Evolutionary conservation across 208 protist genomes (phyloP).

Genomic region (Trypanosoma scelopori): DNA sequence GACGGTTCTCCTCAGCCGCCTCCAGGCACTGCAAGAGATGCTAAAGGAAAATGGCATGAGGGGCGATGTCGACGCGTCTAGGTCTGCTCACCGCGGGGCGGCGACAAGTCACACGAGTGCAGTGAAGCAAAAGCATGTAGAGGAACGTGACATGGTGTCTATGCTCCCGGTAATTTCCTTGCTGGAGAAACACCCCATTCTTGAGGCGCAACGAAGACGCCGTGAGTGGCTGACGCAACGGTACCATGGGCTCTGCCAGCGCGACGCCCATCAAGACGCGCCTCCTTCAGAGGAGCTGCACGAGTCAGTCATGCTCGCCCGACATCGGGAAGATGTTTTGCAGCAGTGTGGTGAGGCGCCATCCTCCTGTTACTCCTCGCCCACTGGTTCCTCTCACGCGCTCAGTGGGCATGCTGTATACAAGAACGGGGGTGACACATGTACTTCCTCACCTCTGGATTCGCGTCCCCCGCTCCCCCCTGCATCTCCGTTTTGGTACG

Average conservation of each 20-base stretch:
- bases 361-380: background rate
- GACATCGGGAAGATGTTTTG: conserved; percentile 10
- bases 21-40: background rate
- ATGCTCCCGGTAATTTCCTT: conserved; percentile 25
- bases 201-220: conserved; percentile 10
- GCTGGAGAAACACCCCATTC: conserved; percentile 33
- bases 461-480: background rate
- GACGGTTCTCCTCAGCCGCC: conserved; percentile 21
- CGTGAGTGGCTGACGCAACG: conserved; percentile 14
- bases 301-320: conserved; percentile 4
- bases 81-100: background rate
- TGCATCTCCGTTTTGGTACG: conserved; percentile 44
- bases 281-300: background rate
- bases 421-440: background rate
- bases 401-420: background rate
- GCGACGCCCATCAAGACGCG: background rate
- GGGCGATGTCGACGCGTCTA: background rate
- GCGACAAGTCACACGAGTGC: background rate
- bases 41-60: background rate
- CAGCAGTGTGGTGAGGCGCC: background rate
- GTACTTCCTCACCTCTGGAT: background rate
- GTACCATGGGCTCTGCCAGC: background rate
- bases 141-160: conserved; percentile 5
- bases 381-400: background rate
- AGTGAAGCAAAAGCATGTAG: background rate